Percentiles rank a stretch among this genome's conserved stretches.
Evolutionary conservation across 148 eudicot genomes (phyloP).

Genomic region (Chenopodium suecicum): DNA sequence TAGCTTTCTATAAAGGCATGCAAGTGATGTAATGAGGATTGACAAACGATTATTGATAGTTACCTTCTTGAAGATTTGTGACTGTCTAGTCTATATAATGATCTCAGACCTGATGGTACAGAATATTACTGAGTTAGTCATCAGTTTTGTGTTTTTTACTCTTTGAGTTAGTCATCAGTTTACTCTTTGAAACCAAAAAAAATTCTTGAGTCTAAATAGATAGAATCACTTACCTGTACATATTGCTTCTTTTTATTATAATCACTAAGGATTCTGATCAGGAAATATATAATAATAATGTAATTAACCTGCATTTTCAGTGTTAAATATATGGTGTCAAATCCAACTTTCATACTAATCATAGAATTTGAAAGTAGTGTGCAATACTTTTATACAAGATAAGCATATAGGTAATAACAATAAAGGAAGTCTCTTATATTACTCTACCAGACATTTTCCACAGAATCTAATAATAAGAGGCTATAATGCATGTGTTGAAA

Average conservation of each 20-base stretch:
- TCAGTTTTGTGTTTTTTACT: neutral
- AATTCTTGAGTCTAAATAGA: neutral
- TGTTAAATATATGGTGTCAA: neutral
- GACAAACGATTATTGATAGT: conserved; percentile 2
- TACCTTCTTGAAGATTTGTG: conserved; percentile 86
- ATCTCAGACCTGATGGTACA: conserved; percentile 54
- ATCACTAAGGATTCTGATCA: neutral
- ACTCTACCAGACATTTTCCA: too few species aligned
- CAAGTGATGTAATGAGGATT: neutral
- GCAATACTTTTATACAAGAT: neutral
- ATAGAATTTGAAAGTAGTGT: neutral
- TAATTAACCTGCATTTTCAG: neutral
- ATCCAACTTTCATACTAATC: neutral
- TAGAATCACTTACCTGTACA: neutral
- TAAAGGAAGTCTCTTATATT: conserved; percentile 33
- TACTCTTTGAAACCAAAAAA: too few species aligned
- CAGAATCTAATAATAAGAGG: conserved; percentile 80
- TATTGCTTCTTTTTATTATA: neutral
- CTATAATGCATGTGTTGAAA: conserved; percentile 58
- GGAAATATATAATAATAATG: neutral
- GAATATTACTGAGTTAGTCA: conserved; percentile 13
- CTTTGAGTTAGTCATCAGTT: too few species aligned
- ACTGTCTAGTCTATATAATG: conserved; percentile 63
- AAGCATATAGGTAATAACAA: neutral
- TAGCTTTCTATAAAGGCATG: neutral